Conservation (phyloP, 2,329 filamentous ascomycete genomes). For the Ceratocystis variospora region DNA sequence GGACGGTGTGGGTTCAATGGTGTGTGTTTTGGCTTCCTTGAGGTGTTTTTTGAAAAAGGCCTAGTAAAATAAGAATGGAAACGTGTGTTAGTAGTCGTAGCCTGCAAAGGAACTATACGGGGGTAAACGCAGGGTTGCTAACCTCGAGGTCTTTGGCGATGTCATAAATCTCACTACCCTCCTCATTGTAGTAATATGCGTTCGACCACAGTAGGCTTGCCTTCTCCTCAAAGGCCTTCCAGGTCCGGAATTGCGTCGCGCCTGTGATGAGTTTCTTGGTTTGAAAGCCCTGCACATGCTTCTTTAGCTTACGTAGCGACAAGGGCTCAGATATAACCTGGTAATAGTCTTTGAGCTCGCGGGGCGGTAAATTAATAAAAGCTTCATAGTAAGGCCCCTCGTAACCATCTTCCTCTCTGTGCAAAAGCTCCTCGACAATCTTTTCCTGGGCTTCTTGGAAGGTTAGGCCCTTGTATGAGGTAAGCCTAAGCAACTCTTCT, state of each 20-base stretch:
- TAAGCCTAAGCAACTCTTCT: slow-evolving; percentile 27
- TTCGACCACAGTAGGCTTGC: slow-evolving; percentile 75
- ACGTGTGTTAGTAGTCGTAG: not conserved
- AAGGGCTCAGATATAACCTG: slow-evolving; percentile 67
- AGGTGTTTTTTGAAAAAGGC: slow-evolving; percentile 54
- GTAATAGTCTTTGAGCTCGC: slow-evolving; percentile 73
- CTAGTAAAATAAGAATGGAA: slow-evolving; percentile 23
- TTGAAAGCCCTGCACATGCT: slow-evolving; percentile 59
- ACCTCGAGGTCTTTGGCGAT: slow-evolving; percentile 71
- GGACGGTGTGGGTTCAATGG: slow-evolving; percentile 50
- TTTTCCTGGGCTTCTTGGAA: slow-evolving; percentile 83
- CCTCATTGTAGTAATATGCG: slow-evolving; percentile 80
- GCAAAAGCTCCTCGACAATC: slow-evolving; percentile 61
- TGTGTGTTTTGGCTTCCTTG: slow-evolving; percentile 55
- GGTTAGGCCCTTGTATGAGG: slow-evolving; percentile 54
- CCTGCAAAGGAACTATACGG: not conserved
- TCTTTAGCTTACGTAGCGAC: slow-evolving; percentile 64
- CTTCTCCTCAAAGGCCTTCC: slow-evolving; percentile 69
- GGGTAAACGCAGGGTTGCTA: slow-evolving; percentile 19
- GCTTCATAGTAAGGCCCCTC: slow-evolving; percentile 57
- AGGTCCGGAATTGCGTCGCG: slow-evolving; percentile 59
- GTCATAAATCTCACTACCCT: slow-evolving; percentile 70
- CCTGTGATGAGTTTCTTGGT: slow-evolving; percentile 52
- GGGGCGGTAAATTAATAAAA: slow-evolving; percentile 65
- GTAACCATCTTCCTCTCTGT: slow-evolving; percentile 51